Conservation (phyloP, 176 grass and related monocot genomes). For the Microstegium vimineum region DNA sequence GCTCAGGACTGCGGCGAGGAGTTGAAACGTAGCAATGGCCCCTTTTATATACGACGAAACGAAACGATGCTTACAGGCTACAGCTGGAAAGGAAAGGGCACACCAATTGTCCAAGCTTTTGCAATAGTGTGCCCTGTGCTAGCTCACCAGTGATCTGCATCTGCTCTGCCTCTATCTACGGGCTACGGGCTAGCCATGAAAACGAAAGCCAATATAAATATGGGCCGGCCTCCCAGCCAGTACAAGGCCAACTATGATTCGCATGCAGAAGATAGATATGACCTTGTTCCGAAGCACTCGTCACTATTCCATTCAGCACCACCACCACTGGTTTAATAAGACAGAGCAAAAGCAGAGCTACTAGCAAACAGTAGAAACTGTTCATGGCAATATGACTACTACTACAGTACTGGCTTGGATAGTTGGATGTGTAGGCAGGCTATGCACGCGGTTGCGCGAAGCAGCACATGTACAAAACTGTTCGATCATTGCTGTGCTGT, state of each 20-base stretch:
- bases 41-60: conserved; percentile 20
- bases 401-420: too few relatives aligned
- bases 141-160: conserved; percentile 5
- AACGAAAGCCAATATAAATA: conserved; percentile 1
- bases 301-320: background rate
- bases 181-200: background rate
- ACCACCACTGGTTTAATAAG: background rate
- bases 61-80: background rate
- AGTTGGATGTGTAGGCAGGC: too few relatives aligned
- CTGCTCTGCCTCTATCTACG: background rate
- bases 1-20: conserved; percentile 2
- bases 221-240: background rate
- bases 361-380: background rate
- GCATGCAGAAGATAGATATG: background rate
- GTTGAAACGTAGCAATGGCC: background rate
- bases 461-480: background rate
- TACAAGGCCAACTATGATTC: conserved; percentile 32
- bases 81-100: conserved; percentile 21
- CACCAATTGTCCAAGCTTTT: background rate
- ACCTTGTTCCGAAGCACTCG: background rate
- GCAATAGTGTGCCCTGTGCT: conserved; percentile 7
- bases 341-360: background rate
- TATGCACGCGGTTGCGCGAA: background rate
- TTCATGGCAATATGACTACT: too few relatives aligned
- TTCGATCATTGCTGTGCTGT: background rate